These are phyloP conservation scores for Pelargonium fulgidum DNA, from an alignment of 441 rosid species.

Conservation along the genomic window DNA sequence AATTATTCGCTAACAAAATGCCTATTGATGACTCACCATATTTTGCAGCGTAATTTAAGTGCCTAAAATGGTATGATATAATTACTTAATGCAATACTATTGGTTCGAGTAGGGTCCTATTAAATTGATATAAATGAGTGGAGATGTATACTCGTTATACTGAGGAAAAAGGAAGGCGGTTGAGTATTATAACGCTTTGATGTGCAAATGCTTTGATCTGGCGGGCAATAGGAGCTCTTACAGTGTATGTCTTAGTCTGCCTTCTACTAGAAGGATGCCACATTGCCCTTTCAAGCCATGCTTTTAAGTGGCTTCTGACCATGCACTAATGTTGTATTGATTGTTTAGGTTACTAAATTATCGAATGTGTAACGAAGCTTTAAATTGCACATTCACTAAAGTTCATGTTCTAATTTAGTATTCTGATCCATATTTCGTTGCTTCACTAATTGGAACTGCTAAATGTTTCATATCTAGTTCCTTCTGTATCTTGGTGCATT, in stretches of 20 bases:
- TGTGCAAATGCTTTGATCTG: not conserved
- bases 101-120: not conserved
- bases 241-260: constrained; percentile 1
- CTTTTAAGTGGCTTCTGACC: not conserved
- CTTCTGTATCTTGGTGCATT: not conserved
- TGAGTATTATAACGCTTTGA: not conserved
- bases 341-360: not conserved
- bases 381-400: not conserved
- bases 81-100: not conserved
- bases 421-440: not conserved
- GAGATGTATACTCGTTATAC: not conserved
- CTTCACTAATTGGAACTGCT: not conserved
- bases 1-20: not conserved
- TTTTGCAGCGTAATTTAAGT: not conserved
- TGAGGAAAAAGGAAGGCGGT: not conserved
- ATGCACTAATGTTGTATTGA: not conserved
- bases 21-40: not conserved
- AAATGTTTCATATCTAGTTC: not conserved
- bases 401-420: not conserved
- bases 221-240: not conserved
- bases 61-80: not conserved
- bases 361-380: not conserved
- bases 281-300: not conserved
- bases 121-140: not conserved
- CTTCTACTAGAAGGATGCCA: not conserved